Evolutionary conservation across 2,329 filamentous ascomycete species (phyloP).

Genomic region (Plenodomus lindquistii): DNA sequence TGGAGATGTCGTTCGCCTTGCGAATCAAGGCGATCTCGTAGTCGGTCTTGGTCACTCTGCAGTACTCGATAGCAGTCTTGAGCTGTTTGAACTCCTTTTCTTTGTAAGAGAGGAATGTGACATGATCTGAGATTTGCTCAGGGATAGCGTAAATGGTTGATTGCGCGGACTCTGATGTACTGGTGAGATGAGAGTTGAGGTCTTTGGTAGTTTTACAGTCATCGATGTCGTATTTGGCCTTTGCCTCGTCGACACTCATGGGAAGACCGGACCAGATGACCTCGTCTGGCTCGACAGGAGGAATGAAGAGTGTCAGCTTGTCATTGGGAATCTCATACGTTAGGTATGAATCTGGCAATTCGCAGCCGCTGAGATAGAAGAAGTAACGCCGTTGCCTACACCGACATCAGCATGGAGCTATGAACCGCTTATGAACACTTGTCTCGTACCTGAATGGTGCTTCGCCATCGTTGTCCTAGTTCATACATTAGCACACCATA

Average conservation of each 20-base stretch:
- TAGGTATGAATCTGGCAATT: slow-evolving; percentile 77
- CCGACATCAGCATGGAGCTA: background rate
- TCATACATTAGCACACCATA: background rate
- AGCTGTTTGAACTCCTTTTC: slow-evolving; percentile 62
- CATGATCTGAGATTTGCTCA: slow-evolving; percentile 72
- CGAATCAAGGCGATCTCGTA: slow-evolving; percentile 84
- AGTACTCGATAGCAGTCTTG: slow-evolving; percentile 73
- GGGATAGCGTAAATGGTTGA: slow-evolving; percentile 74
- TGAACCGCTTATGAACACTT: background rate
- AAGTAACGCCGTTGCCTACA: slow-evolving; percentile 84
- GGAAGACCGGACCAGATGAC: slow-evolving; percentile 95
- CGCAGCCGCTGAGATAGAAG: slow-evolving; percentile 90
- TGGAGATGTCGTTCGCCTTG: slow-evolving; percentile 78
- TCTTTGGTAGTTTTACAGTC: slow-evolving; percentile 72
- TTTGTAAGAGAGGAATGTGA: slow-evolving; percentile 73
- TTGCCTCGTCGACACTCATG: slow-evolving; percentile 73
- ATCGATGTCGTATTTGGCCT: slow-evolving; percentile 68
- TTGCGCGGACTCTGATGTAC: slow-evolving; percentile 52
- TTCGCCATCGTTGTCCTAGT: slow-evolving; percentile 77
- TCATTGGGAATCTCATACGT: slow-evolving; percentile 77
- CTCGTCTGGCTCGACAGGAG: slow-evolving; percentile 81
- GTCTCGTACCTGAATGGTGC: slow-evolving; percentile 72
- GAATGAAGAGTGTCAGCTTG: slow-evolving; percentile 85
- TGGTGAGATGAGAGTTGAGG: slow-evolving; percentile 72
- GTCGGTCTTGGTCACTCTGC: slow-evolving; percentile 80